phyloP scores from a whole-genome alignment of 139 green algal species.

The Volvox africanus region DNA sequence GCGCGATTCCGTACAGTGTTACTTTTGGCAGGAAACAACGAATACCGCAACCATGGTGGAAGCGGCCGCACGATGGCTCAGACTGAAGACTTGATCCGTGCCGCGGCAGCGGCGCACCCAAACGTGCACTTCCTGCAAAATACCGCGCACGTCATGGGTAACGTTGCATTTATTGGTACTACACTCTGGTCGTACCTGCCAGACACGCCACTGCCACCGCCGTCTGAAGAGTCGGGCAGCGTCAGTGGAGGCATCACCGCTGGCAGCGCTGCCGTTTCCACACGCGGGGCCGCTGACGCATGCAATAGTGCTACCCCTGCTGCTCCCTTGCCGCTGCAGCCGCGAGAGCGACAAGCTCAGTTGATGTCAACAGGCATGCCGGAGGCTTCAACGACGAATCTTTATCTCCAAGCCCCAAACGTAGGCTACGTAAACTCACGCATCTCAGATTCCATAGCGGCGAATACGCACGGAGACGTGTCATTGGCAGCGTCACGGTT shows the following conservation, averaged over 20 bases:
- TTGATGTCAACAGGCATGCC: too few relatives aligned
- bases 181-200: constrained; percentile 37
- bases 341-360: too few relatives aligned
- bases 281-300: background rate
- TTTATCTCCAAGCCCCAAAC: too few relatives aligned
- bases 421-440: too few relatives aligned
- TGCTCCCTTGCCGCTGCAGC: too few relatives aligned
- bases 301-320: background rate
- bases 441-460: too few relatives aligned
- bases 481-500: too few relatives aligned
- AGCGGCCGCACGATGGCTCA: constrained; percentile 27
- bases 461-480: too few relatives aligned
- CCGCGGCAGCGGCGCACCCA: background rate
- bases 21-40: constrained; percentile 45
- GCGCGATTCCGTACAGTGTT: constrained; percentile 39
- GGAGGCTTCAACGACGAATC: too few relatives aligned
- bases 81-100: constrained; percentile 29
- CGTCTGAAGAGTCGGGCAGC: background rate
- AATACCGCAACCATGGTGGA: constrained; percentile 34
- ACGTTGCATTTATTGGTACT: constrained; percentile 31
- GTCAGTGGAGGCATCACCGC: background rate
- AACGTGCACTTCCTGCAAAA: constrained; percentile 47
- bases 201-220: constrained; percentile 4
- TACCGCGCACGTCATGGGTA: background rate
- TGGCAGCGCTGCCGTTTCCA: background rate